A percentile compares a stretch with the other conserved stretches of the same genome.
These are phyloP conservation scores for Botrytis fragariae DNA, from an alignment of 2,329 filamentous ascomycete genomes.

Conservation along the genomic window DNA sequence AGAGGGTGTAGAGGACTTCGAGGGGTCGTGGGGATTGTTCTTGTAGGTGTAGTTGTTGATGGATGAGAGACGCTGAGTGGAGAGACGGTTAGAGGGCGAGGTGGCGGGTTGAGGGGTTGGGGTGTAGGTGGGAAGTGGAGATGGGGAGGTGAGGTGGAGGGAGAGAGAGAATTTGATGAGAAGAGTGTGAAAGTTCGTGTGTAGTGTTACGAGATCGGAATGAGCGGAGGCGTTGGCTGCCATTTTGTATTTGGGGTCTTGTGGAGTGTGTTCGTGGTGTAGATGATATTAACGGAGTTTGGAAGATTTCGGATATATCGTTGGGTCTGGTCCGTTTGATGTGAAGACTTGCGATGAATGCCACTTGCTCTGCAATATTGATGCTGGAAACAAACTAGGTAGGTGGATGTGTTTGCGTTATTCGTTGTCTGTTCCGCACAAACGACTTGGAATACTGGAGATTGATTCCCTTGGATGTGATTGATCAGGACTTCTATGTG, in stretches of 20 bases:
- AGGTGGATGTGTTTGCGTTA: neutral
- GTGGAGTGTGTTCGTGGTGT: neutral
- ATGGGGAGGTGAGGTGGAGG: neutral
- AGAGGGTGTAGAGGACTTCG: slow-evolving; percentile 27
- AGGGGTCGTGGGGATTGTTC: slow-evolving; percentile 15
- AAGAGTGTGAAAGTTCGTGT: neutral
- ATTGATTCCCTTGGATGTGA: no score
- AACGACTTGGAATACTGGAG: neutral
- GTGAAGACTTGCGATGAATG: neutral
- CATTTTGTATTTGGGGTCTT: neutral
- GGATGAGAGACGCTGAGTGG: neutral
- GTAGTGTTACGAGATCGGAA: slow-evolving; percentile 1
- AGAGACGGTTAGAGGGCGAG: neutral
- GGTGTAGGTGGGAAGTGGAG: neutral
- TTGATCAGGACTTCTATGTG: neutral
- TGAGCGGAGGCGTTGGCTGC: neutral
- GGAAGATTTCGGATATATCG: neutral
- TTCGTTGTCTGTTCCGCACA: neutral
- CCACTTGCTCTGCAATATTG: neutral
- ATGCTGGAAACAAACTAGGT: neutral
- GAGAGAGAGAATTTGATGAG: neutral
- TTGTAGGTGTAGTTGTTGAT: neutral
- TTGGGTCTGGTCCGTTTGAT: neutral
- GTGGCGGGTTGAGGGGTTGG: no score
- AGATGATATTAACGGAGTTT: neutral